Base-by-base conservation (phyloP, 192 early-diverging fungal species). In the Backusella luteola region DNA sequence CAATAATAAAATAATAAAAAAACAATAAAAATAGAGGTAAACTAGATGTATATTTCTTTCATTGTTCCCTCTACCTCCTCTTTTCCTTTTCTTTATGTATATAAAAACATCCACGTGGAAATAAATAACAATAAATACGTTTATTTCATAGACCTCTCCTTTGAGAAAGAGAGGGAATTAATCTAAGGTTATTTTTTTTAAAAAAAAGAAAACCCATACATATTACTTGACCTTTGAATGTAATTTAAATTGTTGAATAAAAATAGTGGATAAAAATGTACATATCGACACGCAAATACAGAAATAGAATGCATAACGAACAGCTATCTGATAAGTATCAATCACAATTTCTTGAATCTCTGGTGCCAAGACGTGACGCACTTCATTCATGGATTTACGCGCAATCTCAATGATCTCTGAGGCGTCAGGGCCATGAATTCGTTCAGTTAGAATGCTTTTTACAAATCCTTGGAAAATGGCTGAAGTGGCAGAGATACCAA, bases 401-500 rank as follows among this genome's bases (percentile, higher is more conserved):
- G 75, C 75, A 69, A 76, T 70, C 12, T 76, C 75, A 56, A 76
- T 76, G 32, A 72, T 63, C 23, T 76, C 34, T 5, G 56, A 66
- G 4, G 79, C 76, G 66, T 80, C 66, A 1, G 82, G 82, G 5
- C 79, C 82, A 29, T 69, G 71, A n/a, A 84, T 75, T n/a, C 66
- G 67, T 67, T 76, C 69, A 36, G 73, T 69, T 12, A 84, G 73
- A 17, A 67, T 34, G 32, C 42, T 41, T 23, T 85, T 85, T 2
- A 86, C 68, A 34, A 79, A 42, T 38, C 69, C 75, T 69, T 86
- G 85, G 73, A 85, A 77, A 32, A 81, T 78, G n/a, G 82, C 81
- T 14, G 84, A 84, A 3, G 80, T 82, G 56, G 84, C 77, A 12
- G 87, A 85, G 3, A 91, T 79, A 71, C 88, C 88, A 49, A 91